These are phyloP conservation scores for Pichia sp. DNA, from an alignment of 1,139 yeast species.

Conservation along the genomic window DNA sequence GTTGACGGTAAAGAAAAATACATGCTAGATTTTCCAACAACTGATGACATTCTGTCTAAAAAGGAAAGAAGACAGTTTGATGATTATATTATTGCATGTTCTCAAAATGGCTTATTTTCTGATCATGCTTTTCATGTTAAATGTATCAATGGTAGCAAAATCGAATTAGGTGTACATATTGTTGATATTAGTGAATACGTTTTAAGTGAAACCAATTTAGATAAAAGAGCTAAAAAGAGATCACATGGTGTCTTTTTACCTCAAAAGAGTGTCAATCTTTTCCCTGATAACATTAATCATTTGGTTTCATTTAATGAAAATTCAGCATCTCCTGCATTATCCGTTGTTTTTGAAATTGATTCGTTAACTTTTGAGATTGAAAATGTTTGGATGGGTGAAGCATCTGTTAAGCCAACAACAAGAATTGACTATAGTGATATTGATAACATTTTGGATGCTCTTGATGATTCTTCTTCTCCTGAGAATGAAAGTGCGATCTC, in stretches of 20 bases:
- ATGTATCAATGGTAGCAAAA: conserved; percentile 48
- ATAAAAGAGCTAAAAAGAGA: conserved; percentile 85
- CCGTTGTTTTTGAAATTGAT: conserved; percentile 79
- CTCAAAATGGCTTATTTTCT: conserved; percentile 52
- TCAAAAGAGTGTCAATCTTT: conserved; percentile 64
- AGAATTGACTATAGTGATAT: conserved; percentile 47
- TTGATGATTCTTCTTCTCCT: background rate
- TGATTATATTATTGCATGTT: conserved; percentile 62
- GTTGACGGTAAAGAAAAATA: conserved; percentile 39
- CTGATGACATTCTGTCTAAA: conserved; percentile 29
- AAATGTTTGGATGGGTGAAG: conserved; percentile 73
- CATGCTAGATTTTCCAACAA: conserved; percentile 27
- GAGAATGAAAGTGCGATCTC: conserved; percentile 53
- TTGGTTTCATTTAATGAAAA: conserved; percentile 58
- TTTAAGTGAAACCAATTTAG: conserved; percentile 67
- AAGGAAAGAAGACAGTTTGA: conserved; percentile 51
- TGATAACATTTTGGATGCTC: conserved; percentile 39
- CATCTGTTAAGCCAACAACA: conserved; percentile 59
- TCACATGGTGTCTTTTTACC: conserved; percentile 86
- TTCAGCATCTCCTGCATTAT: conserved; percentile 60
- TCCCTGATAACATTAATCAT: conserved; percentile 61
- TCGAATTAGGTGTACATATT: conserved; percentile 74
- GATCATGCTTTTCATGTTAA: conserved; percentile 81
- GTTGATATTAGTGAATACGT: conserved; percentile 72
- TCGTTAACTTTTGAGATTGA: conserved; percentile 67